These are phyloP conservation scores for Comarum palustre DNA, from an alignment of 306 rosid genomes.

Conservation along the genomic window DNA sequence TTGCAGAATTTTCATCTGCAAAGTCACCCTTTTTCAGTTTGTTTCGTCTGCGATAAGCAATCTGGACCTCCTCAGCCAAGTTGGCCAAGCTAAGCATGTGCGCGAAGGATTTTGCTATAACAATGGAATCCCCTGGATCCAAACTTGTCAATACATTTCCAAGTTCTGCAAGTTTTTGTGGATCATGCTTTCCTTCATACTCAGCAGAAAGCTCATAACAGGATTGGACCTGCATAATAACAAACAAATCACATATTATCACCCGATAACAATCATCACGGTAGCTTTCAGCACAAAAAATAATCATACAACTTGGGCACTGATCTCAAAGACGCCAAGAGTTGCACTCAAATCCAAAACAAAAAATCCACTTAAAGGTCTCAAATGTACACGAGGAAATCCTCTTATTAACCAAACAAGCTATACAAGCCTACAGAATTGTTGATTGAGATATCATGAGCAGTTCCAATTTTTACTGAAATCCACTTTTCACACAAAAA, in stretches of 20 bases:
- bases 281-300: background rate
- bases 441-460: background rate
- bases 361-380: background rate
- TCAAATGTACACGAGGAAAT: background rate
- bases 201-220: conserved; percentile 95
- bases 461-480: background rate
- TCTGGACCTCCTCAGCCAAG: conserved; percentile 99
- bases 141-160: conserved; percentile 79
- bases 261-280: background rate
- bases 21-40: conserved; percentile 90
- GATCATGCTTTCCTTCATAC: conserved; percentile 84
- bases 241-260: background rate
- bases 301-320: background rate
- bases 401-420: background rate
- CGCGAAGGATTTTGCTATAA: conserved; percentile 81
- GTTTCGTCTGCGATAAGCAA: conserved; percentile 79
- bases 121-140: conserved; percentile 95
- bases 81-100: conserved; percentile 99
- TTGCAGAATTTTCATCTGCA: conserved; percentile 76
- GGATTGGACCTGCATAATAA: conserved; percentile 70
- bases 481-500: background rate
- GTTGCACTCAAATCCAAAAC: conserved; percentile 7
- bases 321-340: background rate
- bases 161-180: conserved; percentile 77
- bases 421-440: background rate